Evolutionary conservation across 169 alveolate species (phyloP).

Genomic region (Eimeria sp.): DNA sequence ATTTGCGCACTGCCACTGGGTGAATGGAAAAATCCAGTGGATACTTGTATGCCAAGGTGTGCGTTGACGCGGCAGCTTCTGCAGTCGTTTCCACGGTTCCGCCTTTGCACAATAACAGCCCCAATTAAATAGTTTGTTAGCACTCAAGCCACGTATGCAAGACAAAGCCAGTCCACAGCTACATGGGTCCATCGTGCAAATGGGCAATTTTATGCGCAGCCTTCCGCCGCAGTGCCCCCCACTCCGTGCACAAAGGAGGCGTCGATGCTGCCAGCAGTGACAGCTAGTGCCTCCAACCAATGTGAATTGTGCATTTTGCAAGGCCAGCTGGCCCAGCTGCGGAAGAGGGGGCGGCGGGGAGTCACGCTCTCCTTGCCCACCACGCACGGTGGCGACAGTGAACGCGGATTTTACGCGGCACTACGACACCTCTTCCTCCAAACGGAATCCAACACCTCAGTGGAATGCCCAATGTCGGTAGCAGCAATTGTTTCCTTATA

Average conservation of each 20-base stretch:
- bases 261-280: not conserved
- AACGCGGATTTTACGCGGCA: not conserved
- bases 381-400: not conserved
- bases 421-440: not conserved
- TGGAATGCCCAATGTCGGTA: not conserved
- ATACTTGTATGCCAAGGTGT: constrained; percentile 15
- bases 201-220: not conserved
- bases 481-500: not conserved
- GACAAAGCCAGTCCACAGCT: not conserved
- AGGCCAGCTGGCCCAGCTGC: not conserved
- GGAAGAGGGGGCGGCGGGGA: not conserved
- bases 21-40: not conserved
- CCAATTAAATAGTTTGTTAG: constrained; percentile 14
- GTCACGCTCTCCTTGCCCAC: not conserved
- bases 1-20: not conserved
- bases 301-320: not conserved
- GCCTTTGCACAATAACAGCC: constrained; percentile 2
- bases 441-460: not conserved
- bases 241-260: not conserved
- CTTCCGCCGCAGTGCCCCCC: not conserved
- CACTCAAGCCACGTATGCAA: not conserved
- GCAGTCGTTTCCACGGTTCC: constrained; percentile 45
- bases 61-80: constrained; percentile 1
- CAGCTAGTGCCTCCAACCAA: not conserved
- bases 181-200: not conserved